Evolutionary conservation across 2,329 filamentous ascomycete genomes (phyloP).

Genomic region (Lecanicillium sp.): DNA sequence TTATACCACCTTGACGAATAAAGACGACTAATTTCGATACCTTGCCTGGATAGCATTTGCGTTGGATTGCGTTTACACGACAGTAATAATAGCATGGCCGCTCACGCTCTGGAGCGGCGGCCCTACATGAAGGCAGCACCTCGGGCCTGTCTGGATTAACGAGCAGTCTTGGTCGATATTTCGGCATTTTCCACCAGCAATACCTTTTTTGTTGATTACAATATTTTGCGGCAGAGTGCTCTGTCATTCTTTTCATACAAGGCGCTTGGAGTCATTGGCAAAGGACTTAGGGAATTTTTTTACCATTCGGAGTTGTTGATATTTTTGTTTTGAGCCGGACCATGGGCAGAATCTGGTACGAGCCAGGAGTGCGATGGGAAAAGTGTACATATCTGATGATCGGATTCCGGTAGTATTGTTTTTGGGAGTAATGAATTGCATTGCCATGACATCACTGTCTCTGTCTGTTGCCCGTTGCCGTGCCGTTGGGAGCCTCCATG

Average conservation of each 20-base stretch:
- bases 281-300: slow-evolving; percentile 30
- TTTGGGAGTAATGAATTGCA: slow-evolving; percentile 25
- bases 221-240: slow-evolving; percentile 27
- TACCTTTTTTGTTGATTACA: slow-evolving; percentile 29
- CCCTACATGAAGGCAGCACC: slow-evolving; percentile 14
- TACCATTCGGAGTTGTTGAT: slow-evolving; percentile 30
- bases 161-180: slow-evolving; percentile 23
- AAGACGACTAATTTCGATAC: slow-evolving; percentile 12
- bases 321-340: slow-evolving; percentile 15
- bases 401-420: slow-evolving; percentile 26
- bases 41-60: slow-evolving; percentile 16
- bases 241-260: slow-evolving; percentile 32
- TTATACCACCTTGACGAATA: slow-evolving; percentile 40
- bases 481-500: too few species aligned
- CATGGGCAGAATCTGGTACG: neutral
- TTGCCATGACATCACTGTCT: slow-evolving; percentile 15
- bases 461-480: neutral
- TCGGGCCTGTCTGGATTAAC: slow-evolving; percentile 21
- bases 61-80: slow-evolving; percentile 30
- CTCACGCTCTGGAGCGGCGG: slow-evolving; percentile 12
- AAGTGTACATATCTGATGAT: slow-evolving; percentile 38
- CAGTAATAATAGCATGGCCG: slow-evolving; percentile 23
- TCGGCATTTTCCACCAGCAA: slow-evolving; percentile 21
- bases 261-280: slow-evolving; percentile 37
- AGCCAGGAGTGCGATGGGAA: slow-evolving; percentile 21